These are phyloP conservation scores for Pyrenophora seminiperda DNA, from an alignment of 2,329 filamentous ascomycete genomes.

Conservation along the genomic window DNA sequence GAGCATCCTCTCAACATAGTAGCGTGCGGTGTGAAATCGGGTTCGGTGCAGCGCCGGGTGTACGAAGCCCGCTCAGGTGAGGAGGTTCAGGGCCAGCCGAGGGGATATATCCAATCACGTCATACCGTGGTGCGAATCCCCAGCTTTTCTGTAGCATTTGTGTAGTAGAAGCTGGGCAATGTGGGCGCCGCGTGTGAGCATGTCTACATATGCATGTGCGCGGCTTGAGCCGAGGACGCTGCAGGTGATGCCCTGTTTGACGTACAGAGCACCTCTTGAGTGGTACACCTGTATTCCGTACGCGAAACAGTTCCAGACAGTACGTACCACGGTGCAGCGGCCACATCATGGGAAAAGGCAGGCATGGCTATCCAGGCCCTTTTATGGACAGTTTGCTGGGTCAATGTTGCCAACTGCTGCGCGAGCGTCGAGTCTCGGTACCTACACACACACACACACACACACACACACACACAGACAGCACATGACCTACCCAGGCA, in stretches of 20 bases:
- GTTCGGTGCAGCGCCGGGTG: conserved; percentile 9
- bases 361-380: too few relatives aligned
- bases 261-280: conserved; percentile 3
- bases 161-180: conserved; percentile 11
- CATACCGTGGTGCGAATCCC: conserved; percentile 20
- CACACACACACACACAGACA: too few relatives aligned
- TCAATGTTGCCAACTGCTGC: neutral
- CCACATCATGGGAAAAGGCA: too few relatives aligned
- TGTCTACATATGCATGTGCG: conserved; percentile 28
- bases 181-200: conserved; percentile 21
- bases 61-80: conserved; percentile 29
- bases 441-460: too few relatives aligned
- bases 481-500: neutral
- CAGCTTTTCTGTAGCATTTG: conserved; percentile 19
- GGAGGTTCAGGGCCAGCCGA: conserved; percentile 32
- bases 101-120: conserved; percentile 39
- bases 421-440: neutral
- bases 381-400: neutral
- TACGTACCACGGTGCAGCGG: too few relatives aligned
- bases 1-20: conserved; percentile 15
- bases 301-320: neutral
- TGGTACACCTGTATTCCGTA: neutral
- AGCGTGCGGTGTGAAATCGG: conserved; percentile 10
- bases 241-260: conserved; percentile 13
- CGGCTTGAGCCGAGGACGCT: conserved; percentile 24